Evolutionary conservation across 768 basidiomycete species (phyloP).

Genomic region (Termitomyces sp.): DNA sequence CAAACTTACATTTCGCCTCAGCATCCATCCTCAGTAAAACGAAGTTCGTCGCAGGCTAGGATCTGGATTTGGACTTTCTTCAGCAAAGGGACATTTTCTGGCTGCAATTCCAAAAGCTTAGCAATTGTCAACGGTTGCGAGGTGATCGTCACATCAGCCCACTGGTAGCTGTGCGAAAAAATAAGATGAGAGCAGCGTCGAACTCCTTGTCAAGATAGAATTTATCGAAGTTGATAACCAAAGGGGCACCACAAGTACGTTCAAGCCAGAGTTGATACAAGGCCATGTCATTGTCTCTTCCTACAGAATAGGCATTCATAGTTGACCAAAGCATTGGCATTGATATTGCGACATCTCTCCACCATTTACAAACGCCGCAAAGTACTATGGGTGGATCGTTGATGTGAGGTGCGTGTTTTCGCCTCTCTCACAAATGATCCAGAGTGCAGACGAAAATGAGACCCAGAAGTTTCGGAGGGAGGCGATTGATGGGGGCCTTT

Average conservation of each 20-base stretch:
- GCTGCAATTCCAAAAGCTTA: not conserved
- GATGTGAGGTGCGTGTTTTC: not conserved
- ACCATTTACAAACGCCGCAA: too few relatives aligned
- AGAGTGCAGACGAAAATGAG: not conserved
- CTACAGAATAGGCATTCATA: too few relatives aligned
- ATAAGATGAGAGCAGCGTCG: not conserved
- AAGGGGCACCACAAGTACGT: too few relatives aligned
- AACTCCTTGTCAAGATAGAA: not conserved
- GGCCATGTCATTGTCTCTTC: too few relatives aligned
- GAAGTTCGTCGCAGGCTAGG: too few relatives aligned
- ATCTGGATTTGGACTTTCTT: not conserved
- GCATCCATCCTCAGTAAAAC: too few relatives aligned
- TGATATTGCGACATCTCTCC: too few relatives aligned
- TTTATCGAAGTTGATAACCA: not conserved
- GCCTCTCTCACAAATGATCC: too few relatives aligned
- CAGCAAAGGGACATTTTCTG: not conserved
- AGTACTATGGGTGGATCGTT: too few relatives aligned
- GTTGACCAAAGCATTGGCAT: too few relatives aligned
- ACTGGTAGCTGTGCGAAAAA: not conserved
- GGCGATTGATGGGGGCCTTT: not conserved
- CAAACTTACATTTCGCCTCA: too few relatives aligned
- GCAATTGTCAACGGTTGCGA: not conserved
- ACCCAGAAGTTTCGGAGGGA: not conserved
- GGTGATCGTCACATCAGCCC: not conserved
- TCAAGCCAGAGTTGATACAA: too few relatives aligned